These are phyloP conservation scores for Xylaria intraflava DNA, from an alignment of 495 filamentous ascomycete genomes.

Conservation along the genomic window DNA sequence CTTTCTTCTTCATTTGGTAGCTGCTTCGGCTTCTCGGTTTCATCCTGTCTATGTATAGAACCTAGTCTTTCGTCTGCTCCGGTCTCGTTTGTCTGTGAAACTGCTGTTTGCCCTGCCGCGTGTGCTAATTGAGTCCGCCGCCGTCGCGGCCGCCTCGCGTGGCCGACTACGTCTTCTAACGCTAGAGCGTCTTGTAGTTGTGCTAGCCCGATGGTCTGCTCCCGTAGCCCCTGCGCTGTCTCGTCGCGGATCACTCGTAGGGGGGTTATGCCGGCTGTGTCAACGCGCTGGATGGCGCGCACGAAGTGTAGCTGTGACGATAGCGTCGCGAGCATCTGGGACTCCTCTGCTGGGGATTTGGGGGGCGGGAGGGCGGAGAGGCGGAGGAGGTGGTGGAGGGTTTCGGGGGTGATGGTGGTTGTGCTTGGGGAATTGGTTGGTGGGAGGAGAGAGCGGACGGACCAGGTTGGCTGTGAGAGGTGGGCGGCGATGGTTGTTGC, in stretches of 20 bases:
- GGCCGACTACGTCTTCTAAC: slow-evolving; percentile 37
- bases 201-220: slow-evolving; percentile 37
- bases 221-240: slow-evolving; percentile 40
- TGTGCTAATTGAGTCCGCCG: slow-evolving; percentile 19
- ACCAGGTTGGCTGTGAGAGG: slow-evolving; percentile 74
- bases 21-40: slow-evolving; percentile 17
- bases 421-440: slow-evolving; percentile 27
- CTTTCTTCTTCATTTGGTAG: slow-evolving; percentile 37
- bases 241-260: slow-evolving; percentile 79
- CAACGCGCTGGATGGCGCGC: slow-evolving; percentile 68
- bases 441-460: slow-evolving; percentile 70
- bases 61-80: slow-evolving; percentile 9
- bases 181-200: slow-evolving; percentile 33
- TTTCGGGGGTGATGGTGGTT: slow-evolving; percentile 38
- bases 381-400: slow-evolving; percentile 76
- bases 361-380: slow-evolving; percentile 84
- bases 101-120: slow-evolving; percentile 13
- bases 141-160: slow-evolving; percentile 39
- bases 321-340: slow-evolving; percentile 62
- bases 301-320: slow-evolving; percentile 86
- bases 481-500: slow-evolving; percentile 27
- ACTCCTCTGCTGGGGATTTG: slow-evolving; percentile 46
- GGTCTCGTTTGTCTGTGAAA: neutral
- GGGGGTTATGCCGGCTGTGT: slow-evolving; percentile 65
- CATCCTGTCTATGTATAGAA: neutral